Evolutionary conservation across 78 protist species (phyloP), one percentile per base, ranked within the genome.

Genomic region (Guillardia theta): DNA sequence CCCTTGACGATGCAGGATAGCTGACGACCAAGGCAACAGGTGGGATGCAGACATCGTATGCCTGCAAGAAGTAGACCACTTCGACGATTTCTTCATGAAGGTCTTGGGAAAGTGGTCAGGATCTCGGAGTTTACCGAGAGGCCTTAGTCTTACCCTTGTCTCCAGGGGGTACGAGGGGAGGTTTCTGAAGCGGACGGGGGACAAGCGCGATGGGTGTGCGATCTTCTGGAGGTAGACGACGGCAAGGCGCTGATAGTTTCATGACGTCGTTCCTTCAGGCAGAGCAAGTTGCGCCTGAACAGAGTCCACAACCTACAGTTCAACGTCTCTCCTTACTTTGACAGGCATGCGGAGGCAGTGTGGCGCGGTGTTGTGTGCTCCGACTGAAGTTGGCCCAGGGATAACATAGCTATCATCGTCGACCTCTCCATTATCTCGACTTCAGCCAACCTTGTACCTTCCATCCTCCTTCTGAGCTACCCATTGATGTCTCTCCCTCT

Each of bases 171-270:
- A 58, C 70, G 70, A 58, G 70, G 70, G 87, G 12, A 27, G n/a
- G 45, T 70, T 22, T 15, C 87, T 33, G 24, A 47, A 47, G 39
- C 93, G 93, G 4, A 22, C 41, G 37, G 94, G 94, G 0, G 94
- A 92, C 94, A 54, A 64, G 39, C 50, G 41, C n/a, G 94, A 92
- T 54, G 94, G 94, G 3, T 92, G 94, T 41, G 94, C 94, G 22
- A 19, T 62, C 33, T 92, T 92, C 94, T 92, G 76, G 48, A 47
- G 94, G 4, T 8, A 33, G 12, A 4, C 12, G 62, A 6, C 4
- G 41, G 30, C 53, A 4, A 24, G 46, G 9, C 93, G 27, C 44
- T 64, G 48, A 5, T 27, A n/a, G n/a, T n/a, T n/a, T n/a, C n/a
- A n/a, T n/a, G n/a, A n/a, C n/a, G n/a, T n/a, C n/a, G n/a, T n/a